phyloP scores from a whole-genome alignment of 768 basidiomycete genomes.

The Tephrocybe rancida region DNA sequence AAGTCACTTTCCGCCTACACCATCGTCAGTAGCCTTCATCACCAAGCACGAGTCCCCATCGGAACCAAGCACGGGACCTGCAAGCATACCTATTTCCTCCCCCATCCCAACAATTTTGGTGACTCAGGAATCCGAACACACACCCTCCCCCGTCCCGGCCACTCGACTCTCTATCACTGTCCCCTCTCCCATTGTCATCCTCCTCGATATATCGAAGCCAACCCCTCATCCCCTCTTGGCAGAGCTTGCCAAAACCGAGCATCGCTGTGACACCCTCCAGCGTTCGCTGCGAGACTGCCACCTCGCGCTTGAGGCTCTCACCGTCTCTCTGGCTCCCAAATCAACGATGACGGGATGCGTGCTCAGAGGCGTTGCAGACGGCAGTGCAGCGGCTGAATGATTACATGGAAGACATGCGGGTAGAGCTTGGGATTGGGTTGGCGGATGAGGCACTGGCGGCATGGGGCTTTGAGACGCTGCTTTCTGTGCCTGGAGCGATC shows the following conservation, averaged over 20 bases:
- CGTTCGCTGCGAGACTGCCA: conserved; percentile 45
- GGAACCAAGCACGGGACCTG: no score
- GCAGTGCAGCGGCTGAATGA: conserved; percentile 70
- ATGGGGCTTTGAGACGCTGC: conserved; percentile 69
- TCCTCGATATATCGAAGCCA: conserved; percentile 11
- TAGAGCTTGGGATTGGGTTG: conserved; percentile 79
- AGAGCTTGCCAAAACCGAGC: conserved; percentile 44
- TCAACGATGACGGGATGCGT: conserved; percentile 16
- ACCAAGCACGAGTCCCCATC: no score
- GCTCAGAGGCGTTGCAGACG: conserved; percentile 41
- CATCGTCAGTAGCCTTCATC: no score
- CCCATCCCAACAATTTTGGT: no score
- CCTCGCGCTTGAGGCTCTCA: conserved; percentile 61
- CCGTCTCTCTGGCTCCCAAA: conserved; percentile 24
- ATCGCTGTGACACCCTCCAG: conserved; percentile 26
- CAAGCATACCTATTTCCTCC: no score
- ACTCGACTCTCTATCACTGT: not conserved
- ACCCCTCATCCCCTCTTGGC: conserved; percentile 41
- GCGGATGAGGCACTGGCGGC: conserved; percentile 70
- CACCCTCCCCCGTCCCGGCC: not conserved
- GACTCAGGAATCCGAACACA: not conserved
- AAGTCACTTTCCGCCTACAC: no score
- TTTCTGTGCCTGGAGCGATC: conserved; percentile 57
- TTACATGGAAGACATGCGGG: conserved; percentile 76
- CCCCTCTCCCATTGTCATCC: not conserved